Evolutionary conservation across 1,139 yeast species (phyloP).

Genomic region (Tardiomyces blankii): DNA sequence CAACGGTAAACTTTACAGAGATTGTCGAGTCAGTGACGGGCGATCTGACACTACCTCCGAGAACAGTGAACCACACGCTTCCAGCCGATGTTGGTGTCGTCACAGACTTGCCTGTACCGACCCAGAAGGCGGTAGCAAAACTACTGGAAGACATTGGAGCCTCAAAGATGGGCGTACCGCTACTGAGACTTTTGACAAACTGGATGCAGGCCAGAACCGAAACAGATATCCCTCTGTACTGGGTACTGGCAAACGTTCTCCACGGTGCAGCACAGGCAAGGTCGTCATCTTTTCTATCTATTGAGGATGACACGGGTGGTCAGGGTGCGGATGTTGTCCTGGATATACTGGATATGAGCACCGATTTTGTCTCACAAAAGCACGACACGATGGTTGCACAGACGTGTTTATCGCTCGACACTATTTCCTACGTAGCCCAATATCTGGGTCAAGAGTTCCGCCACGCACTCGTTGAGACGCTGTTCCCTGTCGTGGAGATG

Average conservation of each 20-base stretch:
- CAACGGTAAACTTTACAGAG: not conserved
- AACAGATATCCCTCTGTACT: not conserved
- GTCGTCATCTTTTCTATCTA: not conserved
- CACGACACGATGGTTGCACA: constrained; percentile 3
- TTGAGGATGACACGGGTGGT: not conserved
- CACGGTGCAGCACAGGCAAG: not conserved
- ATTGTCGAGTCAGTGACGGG: not conserved
- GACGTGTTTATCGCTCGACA: constrained; percentile 27
- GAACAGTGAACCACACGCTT: not conserved
- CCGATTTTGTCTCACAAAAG: constrained; percentile 5
- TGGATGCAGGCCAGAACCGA: not conserved
- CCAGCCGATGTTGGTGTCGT: not conserved
- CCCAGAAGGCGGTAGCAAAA: not conserved
- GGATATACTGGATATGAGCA: constrained; percentile 12
- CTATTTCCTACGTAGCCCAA: constrained; percentile 31
- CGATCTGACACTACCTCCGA: not conserved
- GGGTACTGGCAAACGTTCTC: not conserved
- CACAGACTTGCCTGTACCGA: not conserved
- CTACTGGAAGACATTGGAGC: not conserved
- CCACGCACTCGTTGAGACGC: constrained; percentile 40
- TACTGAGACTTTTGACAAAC: not conserved
- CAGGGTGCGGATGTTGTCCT: constrained; percentile 5
- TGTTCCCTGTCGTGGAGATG: constrained; percentile 45
- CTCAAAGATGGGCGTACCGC: not conserved
- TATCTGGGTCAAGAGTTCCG: constrained; percentile 33